Conservation (phyloP, 768 basidiomycete species). For the Rhizopogon vesiculosus region DNA sequence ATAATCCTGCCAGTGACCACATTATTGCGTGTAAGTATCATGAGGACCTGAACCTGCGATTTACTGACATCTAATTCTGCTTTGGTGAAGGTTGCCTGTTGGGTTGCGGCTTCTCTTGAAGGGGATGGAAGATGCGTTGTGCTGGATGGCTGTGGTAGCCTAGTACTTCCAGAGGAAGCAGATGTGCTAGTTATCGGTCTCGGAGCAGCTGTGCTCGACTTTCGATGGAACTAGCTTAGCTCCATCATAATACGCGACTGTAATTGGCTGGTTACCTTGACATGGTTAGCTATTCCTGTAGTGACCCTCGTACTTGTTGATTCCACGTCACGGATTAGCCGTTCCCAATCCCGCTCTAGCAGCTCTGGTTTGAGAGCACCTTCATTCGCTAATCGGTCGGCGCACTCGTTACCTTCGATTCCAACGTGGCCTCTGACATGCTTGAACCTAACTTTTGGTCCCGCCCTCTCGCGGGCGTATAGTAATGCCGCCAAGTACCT, state of each 20-base stretch:
- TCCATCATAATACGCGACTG: not conserved
- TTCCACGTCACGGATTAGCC: conserved; percentile 2
- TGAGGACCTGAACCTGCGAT: too few species aligned
- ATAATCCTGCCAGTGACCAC: conserved; percentile 15
- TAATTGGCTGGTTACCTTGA: not conserved
- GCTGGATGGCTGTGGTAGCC: not conserved
- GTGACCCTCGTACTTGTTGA: not conserved
- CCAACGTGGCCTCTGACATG: conserved; percentile 82
- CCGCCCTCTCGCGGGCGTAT: conserved; percentile 41
- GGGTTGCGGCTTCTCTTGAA: not conserved
- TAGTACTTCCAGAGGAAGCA: not conserved
- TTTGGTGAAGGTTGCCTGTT: not conserved
- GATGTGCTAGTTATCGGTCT: not conserved
- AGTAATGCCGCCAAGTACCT: conserved; percentile 64
- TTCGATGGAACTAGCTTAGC: not conserved
- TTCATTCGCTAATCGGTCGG: conserved; percentile 66
- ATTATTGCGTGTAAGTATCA: not conserved
- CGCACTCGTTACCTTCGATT: conserved; percentile 79
- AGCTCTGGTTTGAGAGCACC: conserved; percentile 40
- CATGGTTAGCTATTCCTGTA: not conserved
- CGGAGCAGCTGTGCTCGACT: not conserved
- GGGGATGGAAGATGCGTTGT: not conserved
- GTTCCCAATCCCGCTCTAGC: conserved; percentile 59
- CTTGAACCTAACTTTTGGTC: conserved; percentile 56
- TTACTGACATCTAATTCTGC: conserved; percentile 20